These are phyloP conservation scores for Strobilomyces dryophilus DNA, from an alignment of 768 basidiomycete genomes.

Conservation along the genomic window DNA sequence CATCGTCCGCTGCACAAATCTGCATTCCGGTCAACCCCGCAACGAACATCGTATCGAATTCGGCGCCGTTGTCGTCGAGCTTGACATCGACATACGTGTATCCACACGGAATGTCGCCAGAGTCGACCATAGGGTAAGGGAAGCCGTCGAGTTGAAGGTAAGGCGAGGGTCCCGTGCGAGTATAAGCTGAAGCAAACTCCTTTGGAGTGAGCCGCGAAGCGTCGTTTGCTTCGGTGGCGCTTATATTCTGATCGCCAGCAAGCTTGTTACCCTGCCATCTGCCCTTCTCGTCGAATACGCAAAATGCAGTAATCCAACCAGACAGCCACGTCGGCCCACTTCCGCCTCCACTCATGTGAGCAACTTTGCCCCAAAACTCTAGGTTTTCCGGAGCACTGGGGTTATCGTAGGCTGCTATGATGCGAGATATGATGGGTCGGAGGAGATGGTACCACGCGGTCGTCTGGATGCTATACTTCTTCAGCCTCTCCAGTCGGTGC, in stretches of 20 bases:
- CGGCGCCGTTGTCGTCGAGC: no score
- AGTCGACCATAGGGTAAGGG: not conserved
- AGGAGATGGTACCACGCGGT: no score
- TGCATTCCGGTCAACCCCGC: no score
- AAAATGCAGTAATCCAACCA: not conserved
- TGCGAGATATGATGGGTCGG: constrained; percentile 2
- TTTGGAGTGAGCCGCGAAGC: not conserved
- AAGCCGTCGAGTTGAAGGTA: not conserved
- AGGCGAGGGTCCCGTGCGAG: not conserved
- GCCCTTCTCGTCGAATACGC: not conserved
- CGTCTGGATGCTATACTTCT: no score
- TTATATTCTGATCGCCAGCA: no score
- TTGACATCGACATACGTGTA: no score
- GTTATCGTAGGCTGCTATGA: not conserved
- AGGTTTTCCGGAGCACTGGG: not conserved
- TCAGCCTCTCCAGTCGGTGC: no score
- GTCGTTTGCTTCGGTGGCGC: not conserved
- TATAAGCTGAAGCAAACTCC: not conserved
- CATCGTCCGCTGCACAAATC: no score
- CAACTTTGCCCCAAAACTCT: not conserved
- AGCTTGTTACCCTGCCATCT: not conserved
- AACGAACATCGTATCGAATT: no score
- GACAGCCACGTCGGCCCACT: not conserved
- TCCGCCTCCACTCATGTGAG: not conserved
- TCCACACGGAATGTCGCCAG: no score